Evolutionary conservation across 2,329 filamentous ascomycete genomes (phyloP).

Genomic region (Geosmithia flava): DNA sequence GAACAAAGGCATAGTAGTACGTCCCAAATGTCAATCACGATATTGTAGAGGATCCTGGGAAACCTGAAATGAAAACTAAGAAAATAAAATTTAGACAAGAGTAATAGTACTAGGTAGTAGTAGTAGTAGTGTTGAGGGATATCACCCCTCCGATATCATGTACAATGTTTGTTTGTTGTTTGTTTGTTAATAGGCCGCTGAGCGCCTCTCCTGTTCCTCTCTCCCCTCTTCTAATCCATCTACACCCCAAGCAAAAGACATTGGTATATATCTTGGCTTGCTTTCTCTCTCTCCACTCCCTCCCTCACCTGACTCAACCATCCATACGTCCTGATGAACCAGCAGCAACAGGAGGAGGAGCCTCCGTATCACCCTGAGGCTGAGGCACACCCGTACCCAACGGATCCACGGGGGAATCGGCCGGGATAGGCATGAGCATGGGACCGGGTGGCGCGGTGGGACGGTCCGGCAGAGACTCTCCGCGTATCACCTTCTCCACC

Average conservation of each 20-base stretch:
- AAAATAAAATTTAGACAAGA: not conserved
- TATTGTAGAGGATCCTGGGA: too few species aligned
- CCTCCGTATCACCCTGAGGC: conserved; percentile 17
- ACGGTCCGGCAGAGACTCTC: conserved; percentile 66
- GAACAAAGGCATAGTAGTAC: too few species aligned
- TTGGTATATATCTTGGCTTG: too few species aligned
- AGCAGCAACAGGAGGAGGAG: conserved; percentile 8
- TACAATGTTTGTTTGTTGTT: not conserved
- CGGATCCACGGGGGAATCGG: conserved; percentile 17
- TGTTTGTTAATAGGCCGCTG: too few species aligned
- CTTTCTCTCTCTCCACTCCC: not conserved
- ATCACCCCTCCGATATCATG: not conserved
- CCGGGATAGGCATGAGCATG: conserved; percentile 23
- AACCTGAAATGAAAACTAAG: too few species aligned
- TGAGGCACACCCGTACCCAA: conserved; percentile 19
- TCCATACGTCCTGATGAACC: not conserved
- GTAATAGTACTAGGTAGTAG: not conserved
- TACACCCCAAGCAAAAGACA: not conserved
- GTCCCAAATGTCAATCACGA: too few species aligned
- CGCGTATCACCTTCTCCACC: conserved; percentile 79
- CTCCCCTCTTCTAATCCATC: not conserved
- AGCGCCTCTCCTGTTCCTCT: not conserved
- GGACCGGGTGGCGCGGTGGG: conserved; percentile 40
- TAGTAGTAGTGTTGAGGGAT: not conserved
- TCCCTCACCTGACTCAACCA: not conserved